Percentiles rank a stretch among this genome's conserved stretches.
phyloP scores from a whole-genome alignment of 306 rosid species.

The Lathyrus oleraceus region DNA sequence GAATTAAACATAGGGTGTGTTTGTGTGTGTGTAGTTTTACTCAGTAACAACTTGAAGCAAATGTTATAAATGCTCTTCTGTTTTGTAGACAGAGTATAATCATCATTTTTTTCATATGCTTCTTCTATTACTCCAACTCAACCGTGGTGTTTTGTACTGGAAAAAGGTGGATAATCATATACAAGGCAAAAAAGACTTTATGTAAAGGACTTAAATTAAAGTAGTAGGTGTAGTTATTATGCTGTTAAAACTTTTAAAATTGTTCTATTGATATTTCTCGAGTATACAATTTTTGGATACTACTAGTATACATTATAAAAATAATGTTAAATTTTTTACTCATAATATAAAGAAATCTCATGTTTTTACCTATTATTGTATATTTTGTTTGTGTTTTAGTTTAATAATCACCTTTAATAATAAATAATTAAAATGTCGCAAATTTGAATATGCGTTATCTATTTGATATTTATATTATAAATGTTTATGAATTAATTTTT shows the following conservation, averaged over 20 bases:
- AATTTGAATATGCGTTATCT: too few species aligned
- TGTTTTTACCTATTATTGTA: too few species aligned
- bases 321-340: too few species aligned
- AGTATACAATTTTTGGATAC: too few species aligned
- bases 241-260: neutral
- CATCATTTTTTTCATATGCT: conserved; percentile 19
- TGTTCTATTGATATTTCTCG: too few species aligned
- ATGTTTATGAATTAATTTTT: too few species aligned
- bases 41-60: conserved; percentile 33
- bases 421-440: too few species aligned
- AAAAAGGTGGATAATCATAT: conserved; percentile 12
- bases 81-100: conserved; percentile 14
- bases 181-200: neutral
- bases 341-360: too few species aligned
- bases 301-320: too few species aligned
- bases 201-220: neutral
- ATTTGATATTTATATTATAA: too few species aligned
- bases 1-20: conserved; percentile 32
- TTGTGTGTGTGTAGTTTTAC: conserved; percentile 37
- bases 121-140: neutral
- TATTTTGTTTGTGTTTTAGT: too few species aligned
- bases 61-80: conserved; percentile 45
- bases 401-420: too few species aligned
- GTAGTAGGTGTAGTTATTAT: neutral
- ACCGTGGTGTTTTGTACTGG: neutral